Conservation (phyloP, 768 basidiomycete species). For the Calocybe gangraenosa region DNA sequence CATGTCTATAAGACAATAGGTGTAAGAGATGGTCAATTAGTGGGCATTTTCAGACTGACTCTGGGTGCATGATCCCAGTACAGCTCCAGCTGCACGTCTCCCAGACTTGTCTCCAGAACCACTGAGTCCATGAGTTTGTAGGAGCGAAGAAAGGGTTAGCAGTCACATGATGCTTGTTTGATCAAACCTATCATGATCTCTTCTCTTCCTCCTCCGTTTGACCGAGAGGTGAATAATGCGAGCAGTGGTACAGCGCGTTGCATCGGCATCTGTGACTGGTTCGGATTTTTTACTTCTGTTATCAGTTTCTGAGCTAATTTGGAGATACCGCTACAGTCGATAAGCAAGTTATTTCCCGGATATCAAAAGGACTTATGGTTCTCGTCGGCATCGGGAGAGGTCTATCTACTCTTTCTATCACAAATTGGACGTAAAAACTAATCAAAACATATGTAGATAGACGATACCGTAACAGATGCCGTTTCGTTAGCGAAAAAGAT, state of each 20-base stretch:
- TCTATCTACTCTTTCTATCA: slow-evolving; percentile 27
- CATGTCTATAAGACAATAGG: slow-evolving; percentile 62
- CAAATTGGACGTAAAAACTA: slow-evolving; percentile 2
- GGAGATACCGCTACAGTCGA: slow-evolving; percentile 61
- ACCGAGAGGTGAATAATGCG: slow-evolving; percentile 48
- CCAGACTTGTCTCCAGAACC: slow-evolving; percentile 76
- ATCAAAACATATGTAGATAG: slow-evolving; percentile 38
- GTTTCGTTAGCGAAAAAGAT: slow-evolving; percentile 79
- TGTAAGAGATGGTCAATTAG: slow-evolving; percentile 16
- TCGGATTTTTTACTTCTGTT: slow-evolving; percentile 10
- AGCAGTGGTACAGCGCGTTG: slow-evolving; percentile 81
- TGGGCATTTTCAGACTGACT: slow-evolving; percentile 34
- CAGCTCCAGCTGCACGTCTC: slow-evolving; percentile 85
- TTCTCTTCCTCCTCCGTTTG: no score
- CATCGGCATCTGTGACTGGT: slow-evolving; percentile 85
- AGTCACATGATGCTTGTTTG: slow-evolving; percentile 12
- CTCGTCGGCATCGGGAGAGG: slow-evolving; percentile 86
- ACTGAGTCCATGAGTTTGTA: slow-evolving; percentile 51
- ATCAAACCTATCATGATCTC: no score
- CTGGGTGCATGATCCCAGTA: slow-evolving; percentile 89
- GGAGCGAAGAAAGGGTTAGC: not conserved
- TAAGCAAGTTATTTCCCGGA: slow-evolving; percentile 71
- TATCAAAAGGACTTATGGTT: slow-evolving; percentile 84
- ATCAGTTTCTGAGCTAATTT: not conserved
- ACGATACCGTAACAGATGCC: slow-evolving; percentile 77